A percentile compares a stretch with the other conserved stretches of the same genome.
Evolutionary conservation across 805 yeast species (phyloP).

Genomic region (Saccharomyces eubayanus): DNA sequence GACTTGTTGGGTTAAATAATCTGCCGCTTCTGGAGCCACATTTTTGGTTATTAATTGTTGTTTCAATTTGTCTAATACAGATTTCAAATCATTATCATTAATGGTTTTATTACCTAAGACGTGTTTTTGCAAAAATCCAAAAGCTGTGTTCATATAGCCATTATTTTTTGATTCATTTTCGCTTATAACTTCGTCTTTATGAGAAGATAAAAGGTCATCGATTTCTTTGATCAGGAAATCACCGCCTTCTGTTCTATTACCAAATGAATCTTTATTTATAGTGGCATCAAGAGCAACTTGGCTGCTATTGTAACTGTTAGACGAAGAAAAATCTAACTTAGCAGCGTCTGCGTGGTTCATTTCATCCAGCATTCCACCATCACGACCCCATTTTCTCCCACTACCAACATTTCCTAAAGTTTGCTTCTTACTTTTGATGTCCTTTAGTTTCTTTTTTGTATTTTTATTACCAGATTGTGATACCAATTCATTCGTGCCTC

Average conservation of each 20-base stretch:
- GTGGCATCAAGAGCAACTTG: constrained; percentile 10
- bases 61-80: constrained; percentile 55
- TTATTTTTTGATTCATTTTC: constrained; percentile 37
- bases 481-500: constrained; percentile 1
- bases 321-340: constrained; percentile 50
- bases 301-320: constrained; percentile 13
- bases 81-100: constrained; percentile 53
- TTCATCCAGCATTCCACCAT: constrained; percentile 45
- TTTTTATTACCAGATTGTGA: constrained; percentile 6
- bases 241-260: constrained; percentile 40
- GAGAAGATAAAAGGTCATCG: constrained; percentile 31
- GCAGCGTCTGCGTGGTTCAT: constrained; percentile 32
- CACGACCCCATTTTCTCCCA: constrained; percentile 59
- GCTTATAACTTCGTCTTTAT: constrained; percentile 23
- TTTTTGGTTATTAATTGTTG: constrained; percentile 78
- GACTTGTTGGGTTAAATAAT: constrained; percentile 59
- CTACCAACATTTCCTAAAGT: constrained; percentile 9
- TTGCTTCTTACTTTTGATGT: constrained; percentile 4
- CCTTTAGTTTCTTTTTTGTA: constrained; percentile 8
- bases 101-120: constrained; percentile 64
- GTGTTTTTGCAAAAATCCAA: constrained; percentile 49
- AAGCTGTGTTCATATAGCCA: constrained; percentile 28
- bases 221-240: constrained; percentile 61
- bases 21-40: constrained; percentile 86
- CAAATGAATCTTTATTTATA: constrained; percentile 32